These are phyloP conservation scores for Cladosporium phlei DNA, from an alignment of 2,329 filamentous ascomycete species.

Conservation along the genomic window DNA sequence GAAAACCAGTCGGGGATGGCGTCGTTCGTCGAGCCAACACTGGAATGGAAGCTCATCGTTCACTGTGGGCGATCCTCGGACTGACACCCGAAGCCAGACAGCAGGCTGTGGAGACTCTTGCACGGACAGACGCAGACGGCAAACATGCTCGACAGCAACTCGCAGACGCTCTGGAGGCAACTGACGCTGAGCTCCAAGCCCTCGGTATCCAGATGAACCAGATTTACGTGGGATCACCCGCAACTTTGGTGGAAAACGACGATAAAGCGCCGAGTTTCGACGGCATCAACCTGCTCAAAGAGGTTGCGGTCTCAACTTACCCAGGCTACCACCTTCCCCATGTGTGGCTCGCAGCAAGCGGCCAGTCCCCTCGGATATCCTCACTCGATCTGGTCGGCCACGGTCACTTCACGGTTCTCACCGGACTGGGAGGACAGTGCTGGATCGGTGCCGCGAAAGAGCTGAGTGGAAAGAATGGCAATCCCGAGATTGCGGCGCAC, in stretches of 20 bases:
- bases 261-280: neutral
- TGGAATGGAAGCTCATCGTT: conserved; percentile 32
- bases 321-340: conserved; percentile 57
- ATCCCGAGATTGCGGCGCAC: conserved; percentile 42
- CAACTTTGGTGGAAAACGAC: neutral
- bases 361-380: conserved; percentile 44
- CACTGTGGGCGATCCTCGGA: neutral
- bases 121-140: neutral
- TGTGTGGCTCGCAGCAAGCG: conserved; percentile 52
- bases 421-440: neutral
- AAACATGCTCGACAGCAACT: conserved; percentile 31
- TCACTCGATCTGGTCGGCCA: conserved; percentile 57
- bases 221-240: conserved; percentile 40
- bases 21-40: conserved; percentile 54
- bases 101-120: neutral
- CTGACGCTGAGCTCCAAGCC: conserved; percentile 40
- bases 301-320: conserved; percentile 47
- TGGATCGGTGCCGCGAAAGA: neutral
- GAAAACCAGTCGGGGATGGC: conserved; percentile 40
- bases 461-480: neutral
- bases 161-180: conserved; percentile 10
- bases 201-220: conserved; percentile 57
- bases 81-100: neutral
- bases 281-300: conserved; percentile 17
- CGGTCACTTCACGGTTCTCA: conserved; percentile 37